Evolutionary conservation across 2,329 filamentous ascomycete genomes (phyloP).

Genomic region (Fusarium proliferatum): DNA sequence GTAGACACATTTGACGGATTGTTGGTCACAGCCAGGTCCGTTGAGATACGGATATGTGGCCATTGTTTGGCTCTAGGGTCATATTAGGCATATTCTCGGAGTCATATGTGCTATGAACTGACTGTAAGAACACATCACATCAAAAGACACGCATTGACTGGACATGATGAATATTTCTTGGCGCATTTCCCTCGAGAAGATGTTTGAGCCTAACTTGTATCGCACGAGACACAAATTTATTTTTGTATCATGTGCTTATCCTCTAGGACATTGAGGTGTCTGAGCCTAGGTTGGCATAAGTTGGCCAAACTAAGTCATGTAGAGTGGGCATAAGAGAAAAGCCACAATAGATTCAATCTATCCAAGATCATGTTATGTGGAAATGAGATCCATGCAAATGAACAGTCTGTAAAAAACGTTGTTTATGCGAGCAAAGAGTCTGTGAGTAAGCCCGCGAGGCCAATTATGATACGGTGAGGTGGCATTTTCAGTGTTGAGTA

Average conservation of each 20-base stretch:
- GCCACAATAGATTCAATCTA: background rate
- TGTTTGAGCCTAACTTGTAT: background rate
- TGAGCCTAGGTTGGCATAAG: background rate
- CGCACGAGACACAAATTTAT: background rate
- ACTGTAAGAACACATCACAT: background rate
- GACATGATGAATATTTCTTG: accelerated
- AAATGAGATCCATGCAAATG: background rate
- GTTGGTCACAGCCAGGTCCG: background rate
- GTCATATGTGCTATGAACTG: background rate
- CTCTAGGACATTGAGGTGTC: background rate
- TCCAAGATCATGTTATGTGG: background rate
- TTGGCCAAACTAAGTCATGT: background rate
- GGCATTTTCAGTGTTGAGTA: background rate
- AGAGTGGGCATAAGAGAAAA: background rate
- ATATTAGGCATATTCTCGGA: background rate
- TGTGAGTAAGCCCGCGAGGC: background rate
- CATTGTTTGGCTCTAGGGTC: background rate
- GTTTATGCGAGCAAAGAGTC: background rate
- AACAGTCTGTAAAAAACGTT: background rate
- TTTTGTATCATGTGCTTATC: background rate
- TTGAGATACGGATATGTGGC: background rate
- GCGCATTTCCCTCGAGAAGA: background rate
- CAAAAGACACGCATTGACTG: background rate
- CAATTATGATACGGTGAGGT: background rate
- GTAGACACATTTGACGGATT: no score